Conservation (phyloP, 805 yeast species). For the Candida andamanensis region DNA sequence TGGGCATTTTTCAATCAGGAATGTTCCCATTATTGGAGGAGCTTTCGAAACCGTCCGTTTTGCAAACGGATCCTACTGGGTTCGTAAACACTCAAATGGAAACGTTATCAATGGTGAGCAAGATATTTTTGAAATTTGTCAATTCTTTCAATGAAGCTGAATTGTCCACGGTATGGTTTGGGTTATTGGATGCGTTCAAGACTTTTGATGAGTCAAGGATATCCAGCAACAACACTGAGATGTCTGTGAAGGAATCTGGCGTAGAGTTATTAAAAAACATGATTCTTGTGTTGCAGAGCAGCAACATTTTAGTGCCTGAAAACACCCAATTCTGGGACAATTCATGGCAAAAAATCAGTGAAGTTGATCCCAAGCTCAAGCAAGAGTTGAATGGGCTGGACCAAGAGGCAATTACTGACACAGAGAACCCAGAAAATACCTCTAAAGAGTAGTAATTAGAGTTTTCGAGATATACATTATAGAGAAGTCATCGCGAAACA, state of each 20-base stretch:
- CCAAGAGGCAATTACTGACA: background rate
- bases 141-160: conserved; percentile 19
- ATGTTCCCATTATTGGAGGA: conserved; percentile 69
- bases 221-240: conserved; percentile 11
- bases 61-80: conserved; percentile 54
- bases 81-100: conserved; percentile 64
- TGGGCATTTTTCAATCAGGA: conserved; percentile 64
- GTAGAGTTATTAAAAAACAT: conserved; percentile 37
- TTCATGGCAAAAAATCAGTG: conserved; percentile 29
- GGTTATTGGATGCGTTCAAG: conserved; percentile 28
- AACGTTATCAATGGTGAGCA: conserved; percentile 62
- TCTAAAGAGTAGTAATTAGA: too few relatives aligned
- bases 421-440: too few relatives aligned
- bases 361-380: conserved; percentile 24
- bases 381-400: background rate
- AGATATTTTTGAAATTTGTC: conserved; percentile 37
- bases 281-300: conserved; percentile 32
- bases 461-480: too few relatives aligned
- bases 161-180: conserved; percentile 28
- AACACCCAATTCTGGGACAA: conserved; percentile 23
- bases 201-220: conserved; percentile 20
- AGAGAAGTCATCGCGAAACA: too few relatives aligned
- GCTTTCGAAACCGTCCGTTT: conserved; percentile 57
- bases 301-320: conserved; percentile 18
- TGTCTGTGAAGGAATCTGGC: conserved; percentile 26